A percentile compares a stretch with the other conserved stretches of the same genome.
phyloP scores from a whole-genome alignment of 73 alveolate genomes.

The Paraurostyla sp. region DNA sequence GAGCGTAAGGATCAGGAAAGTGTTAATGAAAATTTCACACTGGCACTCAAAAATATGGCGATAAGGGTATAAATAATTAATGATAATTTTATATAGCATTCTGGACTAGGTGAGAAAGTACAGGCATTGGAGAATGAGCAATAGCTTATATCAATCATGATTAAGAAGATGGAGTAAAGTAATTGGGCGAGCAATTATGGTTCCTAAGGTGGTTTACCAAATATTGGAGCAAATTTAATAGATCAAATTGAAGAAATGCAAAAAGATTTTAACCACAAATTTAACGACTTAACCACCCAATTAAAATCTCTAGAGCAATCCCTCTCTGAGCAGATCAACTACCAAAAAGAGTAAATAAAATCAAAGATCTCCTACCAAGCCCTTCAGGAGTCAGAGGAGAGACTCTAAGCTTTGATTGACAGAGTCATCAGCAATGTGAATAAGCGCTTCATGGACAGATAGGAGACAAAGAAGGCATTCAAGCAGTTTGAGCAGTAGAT shows the following conservation, averaged over 20 bases:
- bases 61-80: background rate
- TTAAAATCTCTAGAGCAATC: background rate
- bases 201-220: background rate
- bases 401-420: constrained; percentile 17
- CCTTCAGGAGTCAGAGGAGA: constrained; percentile 27
- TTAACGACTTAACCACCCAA: background rate
- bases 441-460: constrained; percentile 29
- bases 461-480: constrained; percentile 13
- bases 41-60: constrained; percentile 27
- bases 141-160: background rate
- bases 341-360: background rate
- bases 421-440: constrained; percentile 4
- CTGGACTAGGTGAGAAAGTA: constrained; percentile 6
- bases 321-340: background rate
- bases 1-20: constrained; percentile 46
- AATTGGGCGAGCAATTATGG: constrained; percentile 13
- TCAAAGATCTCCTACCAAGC: background rate
- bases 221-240: too few species aligned
- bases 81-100: background rate
- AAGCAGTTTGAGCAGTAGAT: constrained; percentile 19
- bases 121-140: background rate
- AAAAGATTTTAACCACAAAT: background rate
- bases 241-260: background rate
- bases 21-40: background rate
- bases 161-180: constrained; percentile 4